phyloP scores from a whole-genome alignment of 805 yeast species.

The Tetrapisispora iriomotensis region DNA sequence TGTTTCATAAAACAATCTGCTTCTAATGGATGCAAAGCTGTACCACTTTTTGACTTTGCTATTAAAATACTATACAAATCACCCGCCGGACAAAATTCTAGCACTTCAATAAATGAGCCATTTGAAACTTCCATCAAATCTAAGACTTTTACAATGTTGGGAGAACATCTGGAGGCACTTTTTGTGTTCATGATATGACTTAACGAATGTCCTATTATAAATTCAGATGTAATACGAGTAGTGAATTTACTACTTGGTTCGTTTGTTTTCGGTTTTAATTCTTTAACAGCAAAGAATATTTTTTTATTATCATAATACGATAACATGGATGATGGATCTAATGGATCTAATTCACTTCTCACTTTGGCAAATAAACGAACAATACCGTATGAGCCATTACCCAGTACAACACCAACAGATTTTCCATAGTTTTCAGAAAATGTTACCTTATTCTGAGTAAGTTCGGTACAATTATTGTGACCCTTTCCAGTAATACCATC shows the following conservation, averaged over 20 bases:
- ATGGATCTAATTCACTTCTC: constrained; percentile 1
- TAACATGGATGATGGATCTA: constrained; percentile 22
- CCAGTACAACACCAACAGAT: constrained; percentile 44
- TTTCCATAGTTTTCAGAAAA: constrained; percentile 41
- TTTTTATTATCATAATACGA: constrained; percentile 57
- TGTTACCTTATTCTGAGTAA: constrained; percentile 6
- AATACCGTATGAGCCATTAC: constrained; percentile 96
- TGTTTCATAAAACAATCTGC: constrained; percentile 89
- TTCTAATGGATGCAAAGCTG: constrained; percentile 50
- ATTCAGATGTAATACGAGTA: constrained; percentile 81
- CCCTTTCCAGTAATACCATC: constrained; percentile 28
- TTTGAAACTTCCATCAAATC: constrained; percentile 61
- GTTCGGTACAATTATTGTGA: no score
- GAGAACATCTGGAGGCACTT: constrained; percentile 14
- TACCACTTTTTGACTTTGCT: constrained; percentile 36
- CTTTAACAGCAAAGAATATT: constrained; percentile 82
- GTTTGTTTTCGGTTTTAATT: constrained; percentile 72
- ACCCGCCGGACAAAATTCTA: constrained; percentile 90
- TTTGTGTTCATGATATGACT: constrained; percentile 27
- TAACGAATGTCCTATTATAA: constrained; percentile 74
- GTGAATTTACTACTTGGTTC: constrained; percentile 88
- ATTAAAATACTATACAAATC: constrained; percentile 54
- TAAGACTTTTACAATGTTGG: constrained; percentile 66
- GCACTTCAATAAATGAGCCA: constrained; percentile 73
- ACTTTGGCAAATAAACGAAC: constrained; percentile 71